Evolutionary conservation across 768 basidiomycete species (phyloP).

Genomic region (Leccinellum luteum): DNA sequence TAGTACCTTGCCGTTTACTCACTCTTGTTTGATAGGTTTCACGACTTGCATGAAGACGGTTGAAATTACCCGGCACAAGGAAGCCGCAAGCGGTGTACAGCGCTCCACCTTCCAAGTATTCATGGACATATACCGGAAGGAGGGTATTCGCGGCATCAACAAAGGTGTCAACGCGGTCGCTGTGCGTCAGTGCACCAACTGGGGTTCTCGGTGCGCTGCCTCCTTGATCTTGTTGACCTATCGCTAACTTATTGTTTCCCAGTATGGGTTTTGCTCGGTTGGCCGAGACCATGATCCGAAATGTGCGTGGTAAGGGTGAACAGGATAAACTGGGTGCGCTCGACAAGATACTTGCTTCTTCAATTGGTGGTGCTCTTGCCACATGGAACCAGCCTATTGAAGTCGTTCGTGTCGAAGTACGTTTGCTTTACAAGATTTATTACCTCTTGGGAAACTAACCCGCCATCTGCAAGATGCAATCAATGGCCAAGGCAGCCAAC

Average conservation of each 20-base stretch:
- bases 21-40: slow-evolving; percentile 59
- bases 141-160: slow-evolving; percentile 95
- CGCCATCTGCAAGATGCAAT: slow-evolving; percentile 82
- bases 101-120: slow-evolving; percentile 95
- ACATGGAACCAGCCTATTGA: slow-evolving; percentile 99
- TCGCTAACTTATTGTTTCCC: slow-evolving; percentile 7
- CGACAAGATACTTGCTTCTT: slow-evolving; percentile 88
- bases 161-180: slow-evolving; percentile 98
- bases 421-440: neutral
- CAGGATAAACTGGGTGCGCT: slow-evolving; percentile 66
- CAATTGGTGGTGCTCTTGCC: slow-evolving; percentile 90
- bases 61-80: slow-evolving; percentile 95
- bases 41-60: slow-evolving; percentile 99
- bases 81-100: slow-evolving; percentile 77
- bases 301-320: slow-evolving; percentile 74
- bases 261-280: slow-evolving; percentile 97
- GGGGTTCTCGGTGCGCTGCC: slow-evolving; percentile 75
- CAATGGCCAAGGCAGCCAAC: slow-evolving; percentile 85
- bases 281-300: slow-evolving; percentile 78
- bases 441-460: slow-evolving; percentile 2
- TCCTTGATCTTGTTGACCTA: neutral
- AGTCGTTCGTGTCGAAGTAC: slow-evolving; percentile 92
- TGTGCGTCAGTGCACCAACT: slow-evolving; percentile 89
- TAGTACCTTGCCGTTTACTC: slow-evolving; percentile 5
- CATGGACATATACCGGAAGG: slow-evolving; percentile 88